Evolutionary conservation across 306 rosid genomes (phyloP), one percentile per base, ranked within the genome.

Genomic region (Lupinus albus): DNA sequence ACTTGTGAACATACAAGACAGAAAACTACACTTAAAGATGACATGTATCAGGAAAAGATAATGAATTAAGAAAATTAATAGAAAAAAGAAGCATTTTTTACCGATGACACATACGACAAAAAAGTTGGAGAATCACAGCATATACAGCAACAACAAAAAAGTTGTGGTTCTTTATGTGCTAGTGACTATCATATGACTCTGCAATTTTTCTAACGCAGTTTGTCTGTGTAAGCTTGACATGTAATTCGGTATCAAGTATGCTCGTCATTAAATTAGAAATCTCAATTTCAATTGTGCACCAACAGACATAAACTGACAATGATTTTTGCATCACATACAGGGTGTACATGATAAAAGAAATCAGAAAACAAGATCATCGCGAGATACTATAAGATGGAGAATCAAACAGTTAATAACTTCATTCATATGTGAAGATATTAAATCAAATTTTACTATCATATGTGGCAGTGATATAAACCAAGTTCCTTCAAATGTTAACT

Each of bases 1-100:
- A 15, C 20, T 64, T 15, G 15, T 4, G 36, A 28, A 54, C 48
- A 70, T 21, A 36, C 18, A 61, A 13, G 8, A 62, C 7, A 70
- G 32, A 64, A 70, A 47, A 70, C 48, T 64, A 28, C 11, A 77
- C 61, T 52, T 35, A 10, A 76, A 62, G 67, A 54, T 52, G 11
- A 54, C 13, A 62, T 0, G 28, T 21, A 54, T 7, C 25, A 5
- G 8, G 9, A 53, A 44, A 13, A 28, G 54, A 38, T 67, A 60
- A 49, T 39, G 10, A 39, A 39, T 39, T 39, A 39, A 25, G 30
- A 25, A 0, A 25, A 25, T 25, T 25, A 25, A 67, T 13, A 56
- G 52, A 33, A 46, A 62, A 32, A 53, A 6, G 13, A 68, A 42
- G 70, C 30, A 42, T 32, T 50, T 50, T 25, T 48, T 36, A 52